Percentiles rank a stretch among this genome's conserved stretches.
Evolutionary conservation across 2,329 filamentous ascomycete genomes (phyloP).

Genomic region (Botryotinia globosa): DNA sequence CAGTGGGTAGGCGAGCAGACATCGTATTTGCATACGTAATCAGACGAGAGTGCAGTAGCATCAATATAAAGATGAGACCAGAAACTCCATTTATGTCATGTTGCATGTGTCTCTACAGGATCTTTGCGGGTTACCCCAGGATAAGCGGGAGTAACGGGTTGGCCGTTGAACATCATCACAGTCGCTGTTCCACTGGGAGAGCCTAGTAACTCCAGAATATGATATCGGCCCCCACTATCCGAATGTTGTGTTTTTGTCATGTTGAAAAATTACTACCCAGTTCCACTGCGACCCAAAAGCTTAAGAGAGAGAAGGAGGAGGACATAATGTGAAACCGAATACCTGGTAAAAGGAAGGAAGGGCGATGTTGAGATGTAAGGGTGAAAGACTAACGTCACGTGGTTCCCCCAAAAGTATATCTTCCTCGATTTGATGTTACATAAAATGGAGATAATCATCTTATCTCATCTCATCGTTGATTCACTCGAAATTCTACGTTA

Average conservation of each 20-base stretch:
- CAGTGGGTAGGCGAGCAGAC: constrained; percentile 3
- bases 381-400: not conserved
- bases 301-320: not conserved
- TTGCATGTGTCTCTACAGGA: constrained; percentile 16
- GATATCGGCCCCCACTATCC: constrained; percentile 12
- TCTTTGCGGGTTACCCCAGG: constrained; percentile 11
- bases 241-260: constrained; percentile 4
- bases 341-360: not conserved
- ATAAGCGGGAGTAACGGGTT: constrained; percentile 18
- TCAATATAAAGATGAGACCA: constrained; percentile 8
- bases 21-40: constrained; percentile 12
- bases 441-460: not conserved
- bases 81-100: constrained; percentile 7
- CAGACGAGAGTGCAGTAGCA: not conserved
- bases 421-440: not conserved
- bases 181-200: constrained; percentile 13
- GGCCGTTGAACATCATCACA: constrained; percentile 13
- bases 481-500: not conserved
- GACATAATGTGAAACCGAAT: not conserved
- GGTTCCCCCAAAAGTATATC: not conserved
- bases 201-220: constrained; percentile 13
- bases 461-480: not conserved
- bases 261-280: not conserved
- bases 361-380: not conserved
- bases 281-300: not conserved